Evolutionary conservation across 208 protist species (phyloP), one percentile per base, ranked within the genome.

Genomic region (Leishmania amazonensis): DNA sequence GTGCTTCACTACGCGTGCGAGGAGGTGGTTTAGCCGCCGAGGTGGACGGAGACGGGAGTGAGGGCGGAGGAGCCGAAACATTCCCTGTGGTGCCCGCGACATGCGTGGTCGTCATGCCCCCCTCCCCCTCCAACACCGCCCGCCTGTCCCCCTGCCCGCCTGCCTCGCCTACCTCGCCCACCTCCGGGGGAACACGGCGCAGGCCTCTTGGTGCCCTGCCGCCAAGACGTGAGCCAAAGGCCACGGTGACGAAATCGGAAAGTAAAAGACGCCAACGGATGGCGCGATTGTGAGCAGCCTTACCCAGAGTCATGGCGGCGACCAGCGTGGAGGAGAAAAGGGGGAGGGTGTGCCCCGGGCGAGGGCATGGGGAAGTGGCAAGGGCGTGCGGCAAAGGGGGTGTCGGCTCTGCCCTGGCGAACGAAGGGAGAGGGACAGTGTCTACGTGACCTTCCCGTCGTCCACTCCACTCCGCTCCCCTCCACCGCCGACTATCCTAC

Each of bases 1-100:
- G 35, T 73, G 47, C 76, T 80, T 51, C 76, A 72, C 64, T 80
- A 80, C 60, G 62, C 51, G 38, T 80, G 76, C n/a, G 76, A 80
- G 11, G 76, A 51, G 40, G 62, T 19, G 9, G 19, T 58, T 47
- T 78, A 67, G 51, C 75, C 5, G 35, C 47, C 6, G 75, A 28
- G 19, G 73, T 38, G 28, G 38, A 57, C 7, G 45, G 45, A 42
- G 42, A 6, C 11, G 72, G n/a, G 72, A 40, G 45, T 9, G 42
- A 19, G 47, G 71, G 45, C 0, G 74, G 74, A 17, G 47, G 31
- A 35, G 35, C 19, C 31, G 62, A 68, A 40, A 31, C 28, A 6
- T 15, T 68, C 31, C 15, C 62, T 8, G 31, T 68, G 62, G 31
- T 15, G 21, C 3, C 62, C 11, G 31, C 62, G 31, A 68, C 40